Evolutionary conservation across 257 asterid genomes (phyloP).

Genomic region (Verbena officinalis): DNA sequence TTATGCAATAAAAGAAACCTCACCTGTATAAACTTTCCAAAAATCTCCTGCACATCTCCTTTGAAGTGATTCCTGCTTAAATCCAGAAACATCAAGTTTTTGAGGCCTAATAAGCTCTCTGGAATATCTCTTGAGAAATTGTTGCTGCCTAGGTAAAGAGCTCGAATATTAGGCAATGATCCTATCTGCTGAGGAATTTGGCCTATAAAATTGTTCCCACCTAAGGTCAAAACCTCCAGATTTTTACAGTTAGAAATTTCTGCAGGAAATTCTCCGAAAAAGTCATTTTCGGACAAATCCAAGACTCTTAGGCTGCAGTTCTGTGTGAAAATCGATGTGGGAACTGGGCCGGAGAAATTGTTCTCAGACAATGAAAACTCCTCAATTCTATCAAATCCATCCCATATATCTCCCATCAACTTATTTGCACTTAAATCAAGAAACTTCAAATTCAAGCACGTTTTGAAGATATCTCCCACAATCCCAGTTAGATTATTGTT

Average conservation of each 20-base stretch:
- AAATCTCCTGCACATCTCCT: slow-evolving; percentile 67
- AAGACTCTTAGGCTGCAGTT: slow-evolving; percentile 56
- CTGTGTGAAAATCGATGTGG: slow-evolving; percentile 44
- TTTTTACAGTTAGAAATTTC: slow-evolving; percentile 61
- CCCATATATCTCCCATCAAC: slow-evolving; percentile 62
- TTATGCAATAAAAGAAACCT: slow-evolving; percentile 64
- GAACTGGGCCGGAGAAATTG: slow-evolving; percentile 46
- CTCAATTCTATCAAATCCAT: slow-evolving; percentile 56
- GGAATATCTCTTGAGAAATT: slow-evolving; percentile 81
- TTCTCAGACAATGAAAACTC: slow-evolving; percentile 65
- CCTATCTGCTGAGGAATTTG: slow-evolving; percentile 72
- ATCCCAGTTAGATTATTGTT: slow-evolving; percentile 62
- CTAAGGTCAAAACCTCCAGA: slow-evolving; percentile 51
- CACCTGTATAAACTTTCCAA: slow-evolving; percentile 67
- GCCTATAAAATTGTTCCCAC: slow-evolving; percentile 66
- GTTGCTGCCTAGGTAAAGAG: slow-evolving; percentile 69
- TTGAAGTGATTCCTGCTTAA: slow-evolving; percentile 66
- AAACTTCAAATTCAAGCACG: slow-evolving; percentile 55
- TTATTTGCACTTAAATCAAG: slow-evolving; percentile 72
- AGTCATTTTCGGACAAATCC: slow-evolving; percentile 71
- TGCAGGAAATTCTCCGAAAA: slow-evolving; percentile 57
- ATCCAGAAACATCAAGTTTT: slow-evolving; percentile 66
- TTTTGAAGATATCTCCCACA: slow-evolving; percentile 48
- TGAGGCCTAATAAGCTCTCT: slow-evolving; percentile 43
- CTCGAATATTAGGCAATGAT: slow-evolving; percentile 44